Conservation (phyloP, 139 green algal species). For the Volvox africanus region DNA sequence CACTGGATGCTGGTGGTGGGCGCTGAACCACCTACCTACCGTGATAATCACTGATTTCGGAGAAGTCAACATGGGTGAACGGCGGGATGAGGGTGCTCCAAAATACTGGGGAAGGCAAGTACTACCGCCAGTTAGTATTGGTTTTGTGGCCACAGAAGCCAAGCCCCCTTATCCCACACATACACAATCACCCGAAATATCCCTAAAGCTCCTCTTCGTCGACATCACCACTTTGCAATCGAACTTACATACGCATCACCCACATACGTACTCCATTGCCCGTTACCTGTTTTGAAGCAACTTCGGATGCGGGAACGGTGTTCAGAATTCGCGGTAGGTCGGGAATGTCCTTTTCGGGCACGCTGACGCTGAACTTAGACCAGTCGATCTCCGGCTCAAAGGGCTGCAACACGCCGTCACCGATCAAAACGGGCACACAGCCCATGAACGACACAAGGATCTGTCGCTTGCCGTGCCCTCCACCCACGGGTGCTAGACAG, state of each 20-base stretch:
- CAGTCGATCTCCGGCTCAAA: constrained; percentile 55
- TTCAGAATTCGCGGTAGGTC: constrained; percentile 31
- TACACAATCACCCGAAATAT: too few relatives aligned
- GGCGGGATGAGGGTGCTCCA: too few relatives aligned
- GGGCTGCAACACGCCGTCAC: constrained; percentile 45
- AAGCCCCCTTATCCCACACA: too few relatives aligned
- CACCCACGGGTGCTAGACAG: constrained; percentile 59
- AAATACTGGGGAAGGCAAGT: too few relatives aligned
- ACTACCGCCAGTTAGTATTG: too few relatives aligned
- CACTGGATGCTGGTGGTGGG: too few relatives aligned
- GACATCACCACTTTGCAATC: not conserved
- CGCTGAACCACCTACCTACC: too few relatives aligned
- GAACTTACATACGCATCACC: too few relatives aligned
- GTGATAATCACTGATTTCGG: too few relatives aligned
- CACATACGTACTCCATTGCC: not conserved
- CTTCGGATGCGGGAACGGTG: not conserved
- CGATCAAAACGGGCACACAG: constrained; percentile 41
- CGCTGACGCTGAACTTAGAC: constrained; percentile 29
- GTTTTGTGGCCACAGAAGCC: too few relatives aligned
- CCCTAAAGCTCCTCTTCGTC: not conserved
- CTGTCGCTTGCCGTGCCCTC: constrained; percentile 58
- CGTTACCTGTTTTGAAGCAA: constrained; percentile 50
- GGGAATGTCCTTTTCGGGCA: constrained; percentile 46
- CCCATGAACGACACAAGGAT: constrained; percentile 56
- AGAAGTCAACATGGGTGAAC: too few relatives aligned